phyloP scores from a whole-genome alignment of 2,329 filamentous ascomycete species.

The Lachnellula hyalina region DNA sequence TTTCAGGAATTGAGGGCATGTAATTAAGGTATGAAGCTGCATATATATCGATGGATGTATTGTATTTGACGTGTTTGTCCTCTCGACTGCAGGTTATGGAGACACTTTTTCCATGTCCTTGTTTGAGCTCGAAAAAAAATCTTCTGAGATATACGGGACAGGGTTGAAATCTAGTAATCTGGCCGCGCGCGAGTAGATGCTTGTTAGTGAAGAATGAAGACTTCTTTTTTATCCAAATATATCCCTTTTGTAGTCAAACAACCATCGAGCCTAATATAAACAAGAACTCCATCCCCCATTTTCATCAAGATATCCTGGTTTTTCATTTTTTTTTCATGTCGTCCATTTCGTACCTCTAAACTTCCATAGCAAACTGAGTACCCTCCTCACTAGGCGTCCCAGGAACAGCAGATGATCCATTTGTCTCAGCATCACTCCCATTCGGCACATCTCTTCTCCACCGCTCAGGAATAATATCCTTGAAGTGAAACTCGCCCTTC shows the following conservation, averaged over 20 bases:
- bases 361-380: conserved; percentile 19
- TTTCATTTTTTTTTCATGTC: too few relatives aligned
- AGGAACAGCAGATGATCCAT: not conserved
- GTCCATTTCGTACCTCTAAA: not conserved
- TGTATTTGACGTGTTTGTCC: too few relatives aligned
- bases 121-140: too few relatives aligned
- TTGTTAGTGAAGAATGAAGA: too few relatives aligned
- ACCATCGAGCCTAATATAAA: not conserved
- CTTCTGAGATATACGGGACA: too few relatives aligned
- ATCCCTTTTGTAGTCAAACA: not conserved
- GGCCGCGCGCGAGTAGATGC: too few relatives aligned
- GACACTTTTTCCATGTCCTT: too few relatives aligned
- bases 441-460: conserved; percentile 35
- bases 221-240: not conserved
- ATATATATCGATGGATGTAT: too few relatives aligned
- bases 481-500: conserved; percentile 65
- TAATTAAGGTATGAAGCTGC: too few relatives aligned
- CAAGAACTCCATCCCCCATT: not conserved
- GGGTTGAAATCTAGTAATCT: too few relatives aligned
- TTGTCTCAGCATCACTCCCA: not conserved
- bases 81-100: too few relatives aligned
- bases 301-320: not conserved
- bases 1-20: too few relatives aligned
- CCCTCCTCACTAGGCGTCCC: conserved; percentile 11
- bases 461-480: conserved; percentile 49